A percentile compares a stretch with the other conserved stretches of the same genome.
Conservation (phyloP, 768 basidiomycete genomes). For the Rhizopogon vesiculosus region DNA sequence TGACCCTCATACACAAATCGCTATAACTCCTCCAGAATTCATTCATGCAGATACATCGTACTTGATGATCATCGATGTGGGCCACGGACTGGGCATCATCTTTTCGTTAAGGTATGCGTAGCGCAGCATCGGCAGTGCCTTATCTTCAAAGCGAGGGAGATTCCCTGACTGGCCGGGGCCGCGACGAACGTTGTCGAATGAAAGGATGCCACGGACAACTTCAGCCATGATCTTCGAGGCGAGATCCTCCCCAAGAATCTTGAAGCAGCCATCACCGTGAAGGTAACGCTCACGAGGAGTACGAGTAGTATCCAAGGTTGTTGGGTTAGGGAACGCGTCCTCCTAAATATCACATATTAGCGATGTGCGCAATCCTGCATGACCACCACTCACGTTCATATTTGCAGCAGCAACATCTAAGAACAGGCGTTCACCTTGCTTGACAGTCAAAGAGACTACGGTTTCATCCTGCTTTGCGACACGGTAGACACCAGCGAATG, state of each 20-base stretch:
- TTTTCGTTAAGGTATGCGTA: constrained; percentile 52
- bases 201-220: constrained; percentile 61
- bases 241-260: constrained; percentile 47
- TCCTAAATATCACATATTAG: constrained; percentile 29
- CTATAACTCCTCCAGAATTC: not conserved
- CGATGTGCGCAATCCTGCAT: not conserved
- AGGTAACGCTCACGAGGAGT: constrained; percentile 40
- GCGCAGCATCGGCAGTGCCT: constrained; percentile 41
- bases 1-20: not conserved
- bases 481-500: constrained; percentile 66
- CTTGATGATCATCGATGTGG: constrained; percentile 58
- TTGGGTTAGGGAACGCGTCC: constrained; percentile 47
- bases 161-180: constrained; percentile 65
- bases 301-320: constrained; percentile 39
- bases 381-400: constrained; percentile 44
- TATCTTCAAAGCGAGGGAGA: constrained; percentile 54
- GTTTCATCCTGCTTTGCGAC: constrained; percentile 41
- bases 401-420: constrained; percentile 56
- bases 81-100: constrained; percentile 58
- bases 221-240: constrained; percentile 56
- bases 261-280: constrained; percentile 43
- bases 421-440: constrained; percentile 55
- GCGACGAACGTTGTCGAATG: constrained; percentile 52
- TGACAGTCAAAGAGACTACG: constrained; percentile 37
- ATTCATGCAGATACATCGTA: constrained; percentile 22